Evolutionary conservation across 2,329 filamentous ascomycete genomes (phyloP), one percentile per base, ranked within the genome.

Genomic region (Curvularia eragrostidis): DNA sequence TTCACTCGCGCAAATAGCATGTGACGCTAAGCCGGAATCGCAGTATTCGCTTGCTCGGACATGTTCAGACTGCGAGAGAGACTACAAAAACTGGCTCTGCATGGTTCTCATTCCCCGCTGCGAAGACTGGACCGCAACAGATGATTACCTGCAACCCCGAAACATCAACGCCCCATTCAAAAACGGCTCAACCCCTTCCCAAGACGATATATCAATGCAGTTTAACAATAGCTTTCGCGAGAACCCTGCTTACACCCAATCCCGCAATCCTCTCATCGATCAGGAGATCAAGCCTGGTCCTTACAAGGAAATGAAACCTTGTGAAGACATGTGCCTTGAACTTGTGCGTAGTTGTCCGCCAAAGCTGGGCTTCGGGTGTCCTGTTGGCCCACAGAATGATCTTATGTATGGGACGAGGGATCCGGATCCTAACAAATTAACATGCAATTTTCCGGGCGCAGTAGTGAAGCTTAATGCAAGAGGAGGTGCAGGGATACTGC

Each of bases 21-120:
- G 95, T 81, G 88, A 97, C 68, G 89, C 91, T 2, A 85, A 85
- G 0, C 79, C 85, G 1, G 88, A 89, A 32, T 87, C 90, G 13
- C 85, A 86, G 63, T 99, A 96, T 79, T 97, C 93, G 1, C 86
- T 98, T 13, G 90, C 87, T 1, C 86, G 88, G 41, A 85, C 78
- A 65, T 99, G 95, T 80, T 77, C 81, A 42, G 85, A 96, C 75
- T 99, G 95, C 77, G 85, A 82, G 15, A 71, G 74, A 0, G 91
- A 92, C 8, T 99, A 99, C 83, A 97, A 96, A 76, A 83, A 88
- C 70, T 99, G 95, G 95, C 87, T 99, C 19, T 99, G 95, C 80
- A 90, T 91, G 23, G 93, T 98, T 26, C 90, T 88, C 15, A 95
- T 99, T 61, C 95, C 95, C 1, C 90, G 93, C 28, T 99, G 95